Conservation (phyloP, 805 yeast species). For the Lipomyces chichibuensis region DNA sequence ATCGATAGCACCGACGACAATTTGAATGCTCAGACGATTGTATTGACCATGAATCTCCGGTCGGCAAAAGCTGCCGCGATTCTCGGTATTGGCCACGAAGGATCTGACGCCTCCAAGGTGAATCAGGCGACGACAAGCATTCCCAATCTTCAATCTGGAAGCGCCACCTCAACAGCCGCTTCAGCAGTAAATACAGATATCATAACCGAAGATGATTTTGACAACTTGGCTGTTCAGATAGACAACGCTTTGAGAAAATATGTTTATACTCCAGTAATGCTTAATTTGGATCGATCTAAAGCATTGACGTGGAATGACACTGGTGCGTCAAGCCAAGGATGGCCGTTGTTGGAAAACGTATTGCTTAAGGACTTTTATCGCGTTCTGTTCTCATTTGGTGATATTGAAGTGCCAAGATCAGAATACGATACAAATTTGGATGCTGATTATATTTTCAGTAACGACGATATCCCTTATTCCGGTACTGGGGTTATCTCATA, state of each 20-base stretch:
- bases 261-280: slow-evolving; percentile 24
- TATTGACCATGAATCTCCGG: slow-evolving; percentile 28
- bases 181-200: not conserved
- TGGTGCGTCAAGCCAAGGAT: slow-evolving; percentile 22
- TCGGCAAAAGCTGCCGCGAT: slow-evolving; percentile 1
- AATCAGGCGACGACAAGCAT: not conserved
- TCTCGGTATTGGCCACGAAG: not conserved
- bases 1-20: slow-evolving; percentile 25
- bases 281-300: slow-evolving; percentile 11
- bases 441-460: slow-evolving; percentile 13
- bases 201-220: not conserved
- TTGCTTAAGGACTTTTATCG: slow-evolving; percentile 21
- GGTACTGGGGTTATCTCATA: slow-evolving; percentile 10
- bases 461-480: slow-evolving; percentile 19
- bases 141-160: not conserved
- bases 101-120: not conserved
- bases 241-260: slow-evolving; percentile 1
- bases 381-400: slow-evolving; percentile 28
- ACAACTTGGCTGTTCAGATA: slow-evolving; percentile 13
- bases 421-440: slow-evolving; percentile 19
- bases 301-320: slow-evolving; percentile 26
- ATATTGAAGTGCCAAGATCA: slow-evolving; percentile 8
- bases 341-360: slow-evolving; percentile 28
- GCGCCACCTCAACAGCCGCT: not conserved
- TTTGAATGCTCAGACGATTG: slow-evolving; percentile 14